Base-by-base conservation (phyloP, 805 yeast species). In the Candida odintsovae region DNA sequence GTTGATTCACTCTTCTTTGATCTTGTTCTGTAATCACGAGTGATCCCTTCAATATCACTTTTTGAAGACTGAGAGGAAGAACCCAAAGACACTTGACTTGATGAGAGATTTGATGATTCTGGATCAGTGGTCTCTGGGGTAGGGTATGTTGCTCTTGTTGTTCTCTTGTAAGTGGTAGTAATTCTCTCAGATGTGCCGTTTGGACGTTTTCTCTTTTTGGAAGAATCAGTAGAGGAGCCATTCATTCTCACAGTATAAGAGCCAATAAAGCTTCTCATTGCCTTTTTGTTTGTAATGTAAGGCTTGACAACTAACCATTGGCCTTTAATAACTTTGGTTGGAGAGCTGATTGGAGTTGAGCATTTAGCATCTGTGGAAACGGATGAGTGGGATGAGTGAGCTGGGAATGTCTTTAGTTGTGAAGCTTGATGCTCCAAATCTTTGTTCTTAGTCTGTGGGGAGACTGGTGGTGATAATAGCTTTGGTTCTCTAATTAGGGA, bases 401-500 rank as follows among this genome's bases (percentile, higher is more conserved):
- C 8, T 22, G 23, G 5, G 23, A 8, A 22, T 8, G 23, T 15
- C 29, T 39, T 39, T 21, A 25, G 13, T 11, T 25, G 28, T 11
- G 10, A 11, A 25, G 6, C 28, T 7, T 7, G 28, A 12, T 4
- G 22, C 6, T 10, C 41, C 22, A 16, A 16, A 18, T 19, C 28
- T 11, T 9, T 25, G 10, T 3, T 25, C 28, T 43, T 48, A 11
- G 51, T 45, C 9, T 42, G 46, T n/a, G 57, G 57, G 7, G 58
- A 51, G 10, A 52, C 36, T 23, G 57, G 58, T 4, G 58, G 58
- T 8, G 58, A 53, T 2, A 42, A 44, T 15, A 31, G 10, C 19
- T 15, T 31, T 31, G 35, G 35, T 16, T 9, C 19, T 31, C 9
- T 31, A 16, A 31, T 15, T n/a, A 15, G 9, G 16, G 35, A 31